A percentile compares a stretch with the other conserved stretches of the same genome.
Conservation (phyloP, 805 yeast genomes). For the Jamesozyma hellenica region DNA sequence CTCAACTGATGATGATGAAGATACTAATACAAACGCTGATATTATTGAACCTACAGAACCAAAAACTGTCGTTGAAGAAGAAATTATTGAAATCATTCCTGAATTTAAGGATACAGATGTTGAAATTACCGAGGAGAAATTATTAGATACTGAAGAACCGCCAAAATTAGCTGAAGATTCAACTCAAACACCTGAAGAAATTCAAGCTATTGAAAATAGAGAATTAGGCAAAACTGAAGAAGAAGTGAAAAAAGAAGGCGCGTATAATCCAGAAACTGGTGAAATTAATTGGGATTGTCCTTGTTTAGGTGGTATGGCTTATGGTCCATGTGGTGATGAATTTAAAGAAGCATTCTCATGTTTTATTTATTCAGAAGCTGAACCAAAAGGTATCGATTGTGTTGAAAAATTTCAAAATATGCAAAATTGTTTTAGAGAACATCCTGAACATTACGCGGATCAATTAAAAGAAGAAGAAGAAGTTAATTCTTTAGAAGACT, state of each 20-base stretch:
- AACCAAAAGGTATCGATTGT: conserved; percentile 96
- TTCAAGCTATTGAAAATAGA: conserved; percentile 81
- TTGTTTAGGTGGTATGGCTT: conserved; percentile 97
- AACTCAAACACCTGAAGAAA: conserved; percentile 41
- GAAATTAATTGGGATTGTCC: conserved; percentile 99
- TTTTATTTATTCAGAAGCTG: conserved; percentile 86
- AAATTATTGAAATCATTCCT: not conserved
- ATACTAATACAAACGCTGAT: not conserved
- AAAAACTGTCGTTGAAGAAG: not conserved
- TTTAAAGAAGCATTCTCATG: conserved; percentile 92
- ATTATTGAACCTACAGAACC: not conserved
- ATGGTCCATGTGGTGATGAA: conserved; percentile 98
- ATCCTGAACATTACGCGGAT: conserved; percentile 91
- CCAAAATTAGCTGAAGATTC: not conserved
- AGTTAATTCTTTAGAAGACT: conserved; percentile 3
- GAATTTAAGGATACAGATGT: not conserved
- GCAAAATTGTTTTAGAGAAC: conserved; percentile 88
- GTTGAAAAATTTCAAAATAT: conserved; percentile 80
- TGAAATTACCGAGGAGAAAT: not conserved
- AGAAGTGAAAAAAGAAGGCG: conserved; percentile 45
- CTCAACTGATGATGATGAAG: not conserved
- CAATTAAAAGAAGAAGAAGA: conserved; percentile 34
- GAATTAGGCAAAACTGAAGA: conserved; percentile 78
- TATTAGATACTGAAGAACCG: not conserved
- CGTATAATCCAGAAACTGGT: conserved; percentile 94